phyloP scores from a whole-genome alignment of 75 land plant species.

The Selaginella tamariscina region DNA sequence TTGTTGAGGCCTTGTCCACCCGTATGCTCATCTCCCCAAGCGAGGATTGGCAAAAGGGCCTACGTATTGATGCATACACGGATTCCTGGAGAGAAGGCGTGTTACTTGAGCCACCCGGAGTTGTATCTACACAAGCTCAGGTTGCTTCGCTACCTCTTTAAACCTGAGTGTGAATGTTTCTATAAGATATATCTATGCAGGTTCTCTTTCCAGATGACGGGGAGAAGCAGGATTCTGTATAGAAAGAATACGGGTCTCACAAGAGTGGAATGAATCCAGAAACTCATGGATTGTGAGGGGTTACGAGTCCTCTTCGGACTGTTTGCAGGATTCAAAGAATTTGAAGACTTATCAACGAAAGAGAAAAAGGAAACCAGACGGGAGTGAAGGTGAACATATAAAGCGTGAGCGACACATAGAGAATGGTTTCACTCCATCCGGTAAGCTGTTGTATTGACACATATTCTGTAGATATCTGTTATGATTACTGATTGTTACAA shows the following conservation, averaged over 20 bases:
- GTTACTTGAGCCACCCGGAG: neutral
- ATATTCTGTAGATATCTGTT: too few species aligned
- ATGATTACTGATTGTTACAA: too few species aligned
- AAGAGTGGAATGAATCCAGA: neutral
- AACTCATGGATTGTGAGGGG: neutral
- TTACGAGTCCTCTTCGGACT: neutral
- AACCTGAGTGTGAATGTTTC: too few species aligned
- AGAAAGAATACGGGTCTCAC: neutral
- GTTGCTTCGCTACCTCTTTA: too few species aligned
- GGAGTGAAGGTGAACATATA: too few species aligned
- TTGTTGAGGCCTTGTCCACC: too few species aligned
- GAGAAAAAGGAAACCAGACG: neutral
- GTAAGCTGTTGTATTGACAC: too few species aligned
- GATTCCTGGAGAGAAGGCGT: neutral
- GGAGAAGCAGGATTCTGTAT: neutral
- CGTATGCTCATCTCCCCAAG: too few species aligned
- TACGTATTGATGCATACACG: neutral
- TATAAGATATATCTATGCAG: too few species aligned
- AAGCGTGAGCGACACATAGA: too few species aligned
- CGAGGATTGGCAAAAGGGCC: neutral
- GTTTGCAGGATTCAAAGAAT: neutral
- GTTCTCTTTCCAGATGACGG: neutral
- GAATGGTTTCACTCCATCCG: too few species aligned
- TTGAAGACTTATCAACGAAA: neutral
- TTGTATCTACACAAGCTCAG: neutral